Percentiles rank a stretch among this genome's conserved stretches.
Conservation (phyloP, 495 filamentous ascomycete species). For the Penicillium lagena region DNA sequence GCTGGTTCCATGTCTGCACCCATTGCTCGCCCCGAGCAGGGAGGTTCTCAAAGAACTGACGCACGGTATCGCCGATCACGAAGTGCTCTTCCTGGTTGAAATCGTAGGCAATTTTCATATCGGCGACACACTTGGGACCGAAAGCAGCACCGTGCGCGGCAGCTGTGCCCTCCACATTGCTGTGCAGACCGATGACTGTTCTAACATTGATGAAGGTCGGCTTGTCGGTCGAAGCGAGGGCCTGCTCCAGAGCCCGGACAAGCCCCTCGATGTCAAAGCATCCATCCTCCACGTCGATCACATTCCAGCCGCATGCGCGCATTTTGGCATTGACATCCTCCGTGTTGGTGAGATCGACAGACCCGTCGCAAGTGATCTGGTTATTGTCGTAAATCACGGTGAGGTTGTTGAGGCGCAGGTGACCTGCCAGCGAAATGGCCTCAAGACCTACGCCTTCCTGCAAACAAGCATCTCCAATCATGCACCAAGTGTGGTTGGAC, state of each 20-base stretch:
- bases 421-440: conserved; percentile 49
- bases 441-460: conserved; percentile 56
- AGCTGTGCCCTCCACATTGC: conserved; percentile 40
- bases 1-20: conserved; percentile 39
- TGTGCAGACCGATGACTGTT: conserved; percentile 53
- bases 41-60: conserved; percentile 42
- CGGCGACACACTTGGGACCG: conserved; percentile 35
- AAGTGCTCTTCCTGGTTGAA: conserved; percentile 41
- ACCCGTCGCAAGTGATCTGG: conserved; percentile 51
- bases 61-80: conserved; percentile 37
- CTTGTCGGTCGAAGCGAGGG: conserved; percentile 36
- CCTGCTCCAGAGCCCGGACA: conserved; percentile 39
- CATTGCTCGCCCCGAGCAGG: conserved; percentile 30
- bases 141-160: conserved; percentile 48
- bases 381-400: conserved; percentile 57
- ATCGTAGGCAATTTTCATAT: conserved; percentile 42
- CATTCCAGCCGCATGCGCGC: conserved; percentile 51
- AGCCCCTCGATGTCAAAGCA: conserved; percentile 46
- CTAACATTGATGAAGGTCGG: conserved; percentile 54
- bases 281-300: conserved; percentile 49
- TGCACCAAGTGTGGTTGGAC: conserved; percentile 46
- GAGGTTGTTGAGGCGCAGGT: conserved; percentile 49
- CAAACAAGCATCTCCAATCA: conserved; percentile 53
- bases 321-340: conserved; percentile 57
- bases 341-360: conserved; percentile 46